Conservation (phyloP, 371 early-diverging fungal species). For the Mortierella polycephala region DNA sequence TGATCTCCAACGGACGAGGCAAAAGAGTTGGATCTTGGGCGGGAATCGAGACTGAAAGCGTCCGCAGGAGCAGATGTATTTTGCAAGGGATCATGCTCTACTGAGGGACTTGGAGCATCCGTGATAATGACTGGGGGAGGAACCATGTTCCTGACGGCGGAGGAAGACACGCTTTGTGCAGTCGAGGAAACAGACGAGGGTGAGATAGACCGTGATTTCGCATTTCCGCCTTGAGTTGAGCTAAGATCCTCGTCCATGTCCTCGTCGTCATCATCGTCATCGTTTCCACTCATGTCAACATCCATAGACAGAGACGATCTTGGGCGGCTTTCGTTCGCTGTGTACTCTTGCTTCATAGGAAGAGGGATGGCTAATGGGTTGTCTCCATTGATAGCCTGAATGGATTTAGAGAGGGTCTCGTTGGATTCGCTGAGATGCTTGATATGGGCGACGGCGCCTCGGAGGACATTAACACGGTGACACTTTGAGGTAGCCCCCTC, state of each 20-base stretch:
- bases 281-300: slow-evolving; percentile 6
- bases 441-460: slow-evolving; percentile 55
- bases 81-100: background rate
- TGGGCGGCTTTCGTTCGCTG: background rate
- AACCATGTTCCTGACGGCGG: slow-evolving; percentile 4
- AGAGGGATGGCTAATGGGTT: background rate
- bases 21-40: slow-evolving; percentile 18
- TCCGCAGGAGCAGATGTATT: background rate
- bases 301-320: slow-evolving; percentile 13
- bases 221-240: background rate
- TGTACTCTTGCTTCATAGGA: background rate
- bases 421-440: slow-evolving; percentile 19
- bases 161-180: slow-evolving; percentile 6
- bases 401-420: slow-evolving; percentile 6
- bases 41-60: slow-evolving; percentile 30
- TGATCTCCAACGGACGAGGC: slow-evolving; percentile 15
- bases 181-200: slow-evolving; percentile 9
- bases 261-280: slow-evolving; percentile 21
- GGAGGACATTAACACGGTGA: slow-evolving; percentile 54
- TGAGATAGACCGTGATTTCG: background rate
- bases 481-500: slow-evolving; percentile 53
- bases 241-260: slow-evolving; percentile 7
- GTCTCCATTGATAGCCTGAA: slow-evolving; percentile 12
- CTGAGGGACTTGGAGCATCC: slow-evolving; percentile 8
- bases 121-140: slow-evolving; percentile 24